Evolutionary conservation across 345 rosid species (phyloP), one percentile per base, ranked within the genome.

Genomic region (Melaleuca alternifolia): DNA sequence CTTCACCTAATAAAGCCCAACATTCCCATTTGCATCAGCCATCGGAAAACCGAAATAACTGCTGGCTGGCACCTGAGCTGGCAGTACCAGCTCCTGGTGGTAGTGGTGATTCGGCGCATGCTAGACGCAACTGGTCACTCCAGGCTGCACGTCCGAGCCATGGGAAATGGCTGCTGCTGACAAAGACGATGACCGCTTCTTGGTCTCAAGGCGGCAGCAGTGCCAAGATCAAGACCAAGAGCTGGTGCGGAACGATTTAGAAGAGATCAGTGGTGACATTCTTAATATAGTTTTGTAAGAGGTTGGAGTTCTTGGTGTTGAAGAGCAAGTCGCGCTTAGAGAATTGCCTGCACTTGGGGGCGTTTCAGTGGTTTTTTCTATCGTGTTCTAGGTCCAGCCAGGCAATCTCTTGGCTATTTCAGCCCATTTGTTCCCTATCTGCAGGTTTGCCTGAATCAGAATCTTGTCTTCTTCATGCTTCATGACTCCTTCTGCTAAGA

Each of bases 361-460:
- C 82, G 33, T 86, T 82, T 85, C 85, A 83, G 9, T 83, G 85
- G n/a, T 86, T 86, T 56, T 86, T 83, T 41, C 4, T 11, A 86
- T 52, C 6, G 82, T 59, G 23, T 86, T 86, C 10, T 86, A 85
- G 3, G 88, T 82, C 85, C 88, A 57, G 8, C 85, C 85, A 13
- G 62, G 88, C 50, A 86, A 28, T 37, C 11, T 20, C 81, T 61
- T 82, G 16, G 83, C 81, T 15, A 86, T 86, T 50, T 83, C 82
- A 2, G 88, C 85, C 88, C 88, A 86, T 30, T 82, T 83, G 85
- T 51, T 86, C 16, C 85, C 88, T 8, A 86, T 11, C 51, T 30
- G 33, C 50, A 30, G 59, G 50, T 86, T 85, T 50, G 81, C 54
- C 16, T 83, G 33, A 59, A 86, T 51, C 26, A 86, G 50, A 7